Conservation (phyloP, 2,329 filamentous ascomycete genomes). For the Fusarium sp. region DNA sequence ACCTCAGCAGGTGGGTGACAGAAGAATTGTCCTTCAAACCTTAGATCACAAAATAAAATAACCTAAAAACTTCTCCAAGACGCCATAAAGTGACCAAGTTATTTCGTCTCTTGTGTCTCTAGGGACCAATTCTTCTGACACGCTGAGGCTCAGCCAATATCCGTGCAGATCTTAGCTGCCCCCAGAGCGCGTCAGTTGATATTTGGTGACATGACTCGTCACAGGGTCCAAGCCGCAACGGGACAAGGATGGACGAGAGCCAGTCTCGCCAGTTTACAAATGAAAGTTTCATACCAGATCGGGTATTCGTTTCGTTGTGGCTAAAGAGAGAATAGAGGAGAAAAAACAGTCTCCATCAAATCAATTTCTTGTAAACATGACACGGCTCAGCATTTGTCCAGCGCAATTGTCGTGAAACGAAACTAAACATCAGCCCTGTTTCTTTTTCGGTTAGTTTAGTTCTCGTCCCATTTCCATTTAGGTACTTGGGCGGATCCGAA, state of each 20-base stretch:
- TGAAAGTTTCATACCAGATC: not conserved
- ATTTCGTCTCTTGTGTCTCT: no score
- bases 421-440: not conserved
- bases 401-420: not conserved
- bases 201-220: not conserved
- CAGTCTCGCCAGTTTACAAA: not conserved
- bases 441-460: not conserved
- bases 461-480: not conserved
- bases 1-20: not conserved
- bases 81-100: no score
- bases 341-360: not conserved
- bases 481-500: not conserved
- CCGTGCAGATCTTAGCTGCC: not conserved
- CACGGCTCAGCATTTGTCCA: not conserved
- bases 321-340: not conserved
- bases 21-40: no score
- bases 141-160: not conserved
- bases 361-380: not conserved
- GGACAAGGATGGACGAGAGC: not conserved
- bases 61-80: no score
- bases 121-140: no score
- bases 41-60: no score
- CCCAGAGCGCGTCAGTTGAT: not conserved
- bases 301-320: not conserved
- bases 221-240: not conserved